These are phyloP conservation scores for Patellaria atrata DNA, from an alignment of 495 filamentous ascomycete genomes.

Conservation along the genomic window DNA sequence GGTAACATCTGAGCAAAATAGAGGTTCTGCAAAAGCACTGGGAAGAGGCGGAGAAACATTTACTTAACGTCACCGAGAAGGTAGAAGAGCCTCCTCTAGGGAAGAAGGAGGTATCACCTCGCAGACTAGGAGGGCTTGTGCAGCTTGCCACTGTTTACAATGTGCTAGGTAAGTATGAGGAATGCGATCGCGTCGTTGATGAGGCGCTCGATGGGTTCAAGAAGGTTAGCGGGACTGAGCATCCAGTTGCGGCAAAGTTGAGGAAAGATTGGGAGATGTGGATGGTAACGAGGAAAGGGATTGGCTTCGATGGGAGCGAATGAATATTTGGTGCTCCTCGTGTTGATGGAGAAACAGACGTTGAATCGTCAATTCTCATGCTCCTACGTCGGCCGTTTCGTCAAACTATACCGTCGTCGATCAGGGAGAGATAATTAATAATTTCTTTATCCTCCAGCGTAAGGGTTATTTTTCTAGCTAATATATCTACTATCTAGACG, in stretches of 20 bases:
- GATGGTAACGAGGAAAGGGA: too few relatives aligned
- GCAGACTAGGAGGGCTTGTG: constrained; percentile 15
- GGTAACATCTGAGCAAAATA: constrained; percentile 15
- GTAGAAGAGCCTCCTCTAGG: constrained; percentile 6
- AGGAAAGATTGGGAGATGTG: too few relatives aligned
- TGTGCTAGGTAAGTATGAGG: constrained; percentile 13
- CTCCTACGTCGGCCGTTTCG: too few relatives aligned
- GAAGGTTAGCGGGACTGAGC: neutral
- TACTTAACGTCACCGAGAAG: constrained; percentile 17
- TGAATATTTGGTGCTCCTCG: too few relatives aligned
- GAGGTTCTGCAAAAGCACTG: constrained; percentile 15
- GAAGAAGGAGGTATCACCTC: constrained; percentile 17
- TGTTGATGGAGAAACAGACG: too few relatives aligned
- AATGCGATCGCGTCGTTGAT: constrained; percentile 3
- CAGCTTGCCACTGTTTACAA: constrained; percentile 12
- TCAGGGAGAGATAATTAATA: too few relatives aligned
- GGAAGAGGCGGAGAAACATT: constrained; percentile 20
- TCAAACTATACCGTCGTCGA: too few relatives aligned
- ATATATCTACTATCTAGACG: too few relatives aligned
- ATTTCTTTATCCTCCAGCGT: too few relatives aligned
- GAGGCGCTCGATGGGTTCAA: constrained; percentile 2
- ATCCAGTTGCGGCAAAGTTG: constrained; percentile 4
- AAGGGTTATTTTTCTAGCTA: too few relatives aligned
- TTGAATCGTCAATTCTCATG: too few relatives aligned
- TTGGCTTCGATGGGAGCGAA: too few relatives aligned